Evolutionary conservation across 345 rosid genomes (phyloP).

Genomic region (Reutealis trisperma): DNA sequence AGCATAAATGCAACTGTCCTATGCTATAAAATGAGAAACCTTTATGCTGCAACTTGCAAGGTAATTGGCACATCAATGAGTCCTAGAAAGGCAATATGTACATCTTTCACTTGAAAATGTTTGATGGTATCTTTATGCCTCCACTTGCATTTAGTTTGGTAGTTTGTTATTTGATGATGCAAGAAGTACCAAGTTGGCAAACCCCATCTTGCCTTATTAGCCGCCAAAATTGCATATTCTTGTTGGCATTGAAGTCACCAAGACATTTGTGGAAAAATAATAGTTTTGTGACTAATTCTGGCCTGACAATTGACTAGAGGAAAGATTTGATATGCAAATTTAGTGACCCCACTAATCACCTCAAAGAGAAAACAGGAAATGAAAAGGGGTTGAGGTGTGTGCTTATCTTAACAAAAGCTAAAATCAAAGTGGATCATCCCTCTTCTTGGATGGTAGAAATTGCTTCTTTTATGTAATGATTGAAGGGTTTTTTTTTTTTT

Average conservation of each 20-base stretch:
- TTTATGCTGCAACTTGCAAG: not conserved
- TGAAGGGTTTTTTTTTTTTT: conserved; percentile 10
- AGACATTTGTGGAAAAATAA: conserved; percentile 22
- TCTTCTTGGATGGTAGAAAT: conserved; percentile 29
- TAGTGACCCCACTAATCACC: not conserved
- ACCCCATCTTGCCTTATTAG: conserved; percentile 5
- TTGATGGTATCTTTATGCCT: not conserved
- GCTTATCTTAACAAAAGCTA: conserved; percentile 9
- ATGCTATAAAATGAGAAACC: not conserved
- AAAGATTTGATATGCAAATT: not conserved
- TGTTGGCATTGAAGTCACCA: conserved; percentile 21
- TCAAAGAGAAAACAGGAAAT: not conserved
- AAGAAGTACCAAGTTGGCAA: not conserved
- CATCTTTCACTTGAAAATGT: not conserved
- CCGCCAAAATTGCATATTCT: conserved; percentile 34
- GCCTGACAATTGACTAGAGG: not conserved
- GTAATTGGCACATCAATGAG: not conserved
- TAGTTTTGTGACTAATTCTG: conserved; percentile 1
- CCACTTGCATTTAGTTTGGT: not conserved
- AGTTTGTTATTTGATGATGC: not conserved
- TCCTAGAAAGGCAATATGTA: not conserved
- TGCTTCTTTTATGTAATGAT: conserved; percentile 32
- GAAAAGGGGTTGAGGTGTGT: not conserved
- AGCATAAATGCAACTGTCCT: not conserved
- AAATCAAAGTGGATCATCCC: conserved; percentile 15